Percentiles rank a stretch among this genome's conserved stretches.
Conservation (phyloP, 2,329 filamentous ascomycete species). For the Iodosphaeria phyllophila region DNA sequence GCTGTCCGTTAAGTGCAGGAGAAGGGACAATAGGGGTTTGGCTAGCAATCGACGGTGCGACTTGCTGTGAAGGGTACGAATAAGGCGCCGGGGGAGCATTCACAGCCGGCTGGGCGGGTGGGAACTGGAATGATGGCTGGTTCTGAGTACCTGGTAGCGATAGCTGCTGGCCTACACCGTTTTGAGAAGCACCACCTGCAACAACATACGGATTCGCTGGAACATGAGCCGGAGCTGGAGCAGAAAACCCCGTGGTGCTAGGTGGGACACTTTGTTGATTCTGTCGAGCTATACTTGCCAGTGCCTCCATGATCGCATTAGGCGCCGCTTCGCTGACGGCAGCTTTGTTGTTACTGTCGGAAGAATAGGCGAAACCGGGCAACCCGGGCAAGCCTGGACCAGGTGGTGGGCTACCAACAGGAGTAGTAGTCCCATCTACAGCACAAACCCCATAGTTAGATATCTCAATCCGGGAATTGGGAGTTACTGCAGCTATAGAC, state of each 20-base stretch:
- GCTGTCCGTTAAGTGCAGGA: constrained; percentile 19
- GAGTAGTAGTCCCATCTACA: constrained; percentile 51
- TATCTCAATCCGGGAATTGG: background rate
- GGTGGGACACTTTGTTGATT: constrained; percentile 35
- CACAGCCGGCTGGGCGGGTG: constrained; percentile 35
- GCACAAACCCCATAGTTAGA: constrained; percentile 3
- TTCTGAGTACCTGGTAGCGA: constrained; percentile 9
- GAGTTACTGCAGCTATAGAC: too few relatives aligned
- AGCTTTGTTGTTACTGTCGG: constrained; percentile 21
- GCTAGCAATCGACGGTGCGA: constrained; percentile 13
- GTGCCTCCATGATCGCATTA: constrained; percentile 54
- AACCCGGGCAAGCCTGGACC: constrained; percentile 18
- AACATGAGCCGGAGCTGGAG: constrained; percentile 20
- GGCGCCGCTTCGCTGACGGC: constrained; percentile 16
- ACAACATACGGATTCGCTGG: constrained; percentile 10
- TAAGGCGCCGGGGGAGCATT: constrained; percentile 29
- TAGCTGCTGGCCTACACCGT: constrained; percentile 7
- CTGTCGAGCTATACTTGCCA: constrained; percentile 66
- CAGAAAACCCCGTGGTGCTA: constrained; percentile 20
- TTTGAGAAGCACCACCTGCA: constrained; percentile 8
- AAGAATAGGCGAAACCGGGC: too few relatives aligned
- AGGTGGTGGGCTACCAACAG: constrained; percentile 40
- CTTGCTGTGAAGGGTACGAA: constrained; percentile 25
- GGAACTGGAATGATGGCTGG: constrained; percentile 18
- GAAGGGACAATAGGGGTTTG: constrained; percentile 13